phyloP scores from a whole-genome alignment of 495 filamentous ascomycete species.

The Aspergillus bridgeri region DNA sequence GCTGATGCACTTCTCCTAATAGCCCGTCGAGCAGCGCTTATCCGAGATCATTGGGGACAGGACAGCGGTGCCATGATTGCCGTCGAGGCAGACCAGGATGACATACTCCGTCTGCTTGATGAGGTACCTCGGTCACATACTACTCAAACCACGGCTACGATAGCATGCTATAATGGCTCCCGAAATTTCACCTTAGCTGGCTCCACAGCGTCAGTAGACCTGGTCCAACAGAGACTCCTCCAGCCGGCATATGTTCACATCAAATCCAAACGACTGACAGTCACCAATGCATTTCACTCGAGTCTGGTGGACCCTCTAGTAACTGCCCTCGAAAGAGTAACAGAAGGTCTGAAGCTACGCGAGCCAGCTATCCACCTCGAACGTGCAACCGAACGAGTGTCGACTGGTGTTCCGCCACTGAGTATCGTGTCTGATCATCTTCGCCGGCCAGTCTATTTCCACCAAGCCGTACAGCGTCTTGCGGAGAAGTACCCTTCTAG shows the following conservation, averaged over 20 bases:
- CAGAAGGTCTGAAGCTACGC: constrained; percentile 24
- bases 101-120: constrained; percentile 1
- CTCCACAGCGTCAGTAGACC: constrained; percentile 29
- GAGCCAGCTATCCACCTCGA: constrained; percentile 31
- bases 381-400: constrained; percentile 24
- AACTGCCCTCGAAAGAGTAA: constrained; percentile 23
- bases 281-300: constrained; percentile 55
- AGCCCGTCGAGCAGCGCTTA: constrained; percentile 39
- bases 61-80: constrained; percentile 52
- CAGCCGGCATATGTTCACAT: constrained; percentile 17
- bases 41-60: constrained; percentile 42
- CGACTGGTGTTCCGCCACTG: constrained; percentile 33
- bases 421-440: constrained; percentile 44
- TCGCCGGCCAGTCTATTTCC: constrained; percentile 50
- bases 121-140: neutral
- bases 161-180: constrained; percentile 52
- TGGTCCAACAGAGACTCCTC: constrained; percentile 4
- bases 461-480: constrained; percentile 44
- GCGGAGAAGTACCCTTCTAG: constrained; percentile 26
- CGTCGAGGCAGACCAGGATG: constrained; percentile 27
- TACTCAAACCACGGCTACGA: constrained; percentile 16
- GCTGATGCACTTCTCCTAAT: constrained; percentile 40
- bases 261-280: constrained; percentile 37
- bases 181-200: constrained; percentile 47
- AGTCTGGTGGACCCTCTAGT: constrained; percentile 39